These are phyloP conservation scores for Diaporthe ampelina DNA, from an alignment of 2,329 filamentous ascomycete species.

Conservation along the genomic window DNA sequence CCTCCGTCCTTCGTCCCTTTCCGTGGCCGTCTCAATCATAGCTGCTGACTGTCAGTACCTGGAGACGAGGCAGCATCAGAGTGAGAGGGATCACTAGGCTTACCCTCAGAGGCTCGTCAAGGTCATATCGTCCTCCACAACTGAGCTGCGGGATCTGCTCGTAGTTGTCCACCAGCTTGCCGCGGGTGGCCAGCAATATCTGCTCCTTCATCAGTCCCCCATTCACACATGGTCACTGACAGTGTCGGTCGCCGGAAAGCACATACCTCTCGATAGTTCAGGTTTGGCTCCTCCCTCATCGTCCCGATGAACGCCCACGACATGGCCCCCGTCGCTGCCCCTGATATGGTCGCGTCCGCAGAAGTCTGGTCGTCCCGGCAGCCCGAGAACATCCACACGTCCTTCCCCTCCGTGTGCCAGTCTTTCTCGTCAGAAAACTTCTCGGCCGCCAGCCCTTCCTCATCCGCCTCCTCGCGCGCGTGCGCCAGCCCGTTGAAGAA, in stretches of 20 bases:
- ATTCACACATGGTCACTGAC: neutral
- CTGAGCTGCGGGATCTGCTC: constrained; percentile 48
- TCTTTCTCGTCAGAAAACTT: constrained; percentile 55
- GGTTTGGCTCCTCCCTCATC: constrained; percentile 49
- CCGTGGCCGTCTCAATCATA: neutral
- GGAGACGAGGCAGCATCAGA: fast-evolving
- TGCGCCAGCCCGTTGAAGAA: constrained; percentile 68
- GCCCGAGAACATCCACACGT: constrained; percentile 59
- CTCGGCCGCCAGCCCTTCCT: constrained; percentile 59
- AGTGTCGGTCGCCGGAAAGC: no score
- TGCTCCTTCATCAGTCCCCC: constrained; percentile 34
- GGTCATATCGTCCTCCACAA: constrained; percentile 49
- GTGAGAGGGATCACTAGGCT: neutral
- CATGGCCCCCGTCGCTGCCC: constrained; percentile 55
- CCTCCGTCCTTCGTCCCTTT: neutral
- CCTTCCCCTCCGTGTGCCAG: constrained; percentile 55
- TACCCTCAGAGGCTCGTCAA: constrained; percentile 45
- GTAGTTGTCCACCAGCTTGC: constrained; percentile 45
- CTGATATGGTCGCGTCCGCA: constrained; percentile 54
- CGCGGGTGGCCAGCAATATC: constrained; percentile 46
- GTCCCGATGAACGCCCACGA: constrained; percentile 54
- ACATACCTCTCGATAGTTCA: constrained; percentile 51
- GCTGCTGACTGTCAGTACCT: constrained; percentile 31
- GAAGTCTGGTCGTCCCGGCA: constrained; percentile 56
- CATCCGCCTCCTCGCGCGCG: constrained; percentile 55